Conservation (phyloP, 352 stramenopile species). For the Pythium phragmiticola region DNA sequence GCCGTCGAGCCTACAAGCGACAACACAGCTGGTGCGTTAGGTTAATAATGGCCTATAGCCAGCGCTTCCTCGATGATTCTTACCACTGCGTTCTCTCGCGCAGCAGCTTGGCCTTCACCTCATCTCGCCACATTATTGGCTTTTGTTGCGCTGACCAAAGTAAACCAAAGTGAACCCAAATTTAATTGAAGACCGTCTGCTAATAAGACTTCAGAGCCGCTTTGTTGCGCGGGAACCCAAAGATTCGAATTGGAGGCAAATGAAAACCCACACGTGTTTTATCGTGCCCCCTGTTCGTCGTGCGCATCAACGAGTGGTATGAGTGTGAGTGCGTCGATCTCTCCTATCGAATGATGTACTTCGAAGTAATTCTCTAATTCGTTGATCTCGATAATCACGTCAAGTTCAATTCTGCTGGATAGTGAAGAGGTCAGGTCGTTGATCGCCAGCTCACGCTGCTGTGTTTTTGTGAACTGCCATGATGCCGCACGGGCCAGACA, state of each 20-base stretch:
- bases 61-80: background rate
- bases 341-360: no score
- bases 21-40: background rate
- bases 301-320: background rate
- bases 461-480: no score
- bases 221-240: background rate
- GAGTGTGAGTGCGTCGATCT: no score
- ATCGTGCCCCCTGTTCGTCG: background rate
- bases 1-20: conserved; percentile 7
- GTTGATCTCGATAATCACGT: no score
- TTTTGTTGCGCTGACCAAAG: background rate
- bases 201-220: background rate
- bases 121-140: conserved; percentile 26
- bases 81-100: conserved; percentile 14
- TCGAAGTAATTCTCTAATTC: no score
- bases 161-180: background rate
- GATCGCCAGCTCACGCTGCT: no score
- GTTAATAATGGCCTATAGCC: background rate
- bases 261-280: background rate
- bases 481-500: no score
- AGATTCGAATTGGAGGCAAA: background rate
- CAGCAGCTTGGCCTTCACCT: conserved; percentile 16
- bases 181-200: background rate
- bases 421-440: no score
- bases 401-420: no score